Evolutionary conservation across 257 asterid genomes (phyloP).

Genomic region (Lavandula angustifolia): DNA sequence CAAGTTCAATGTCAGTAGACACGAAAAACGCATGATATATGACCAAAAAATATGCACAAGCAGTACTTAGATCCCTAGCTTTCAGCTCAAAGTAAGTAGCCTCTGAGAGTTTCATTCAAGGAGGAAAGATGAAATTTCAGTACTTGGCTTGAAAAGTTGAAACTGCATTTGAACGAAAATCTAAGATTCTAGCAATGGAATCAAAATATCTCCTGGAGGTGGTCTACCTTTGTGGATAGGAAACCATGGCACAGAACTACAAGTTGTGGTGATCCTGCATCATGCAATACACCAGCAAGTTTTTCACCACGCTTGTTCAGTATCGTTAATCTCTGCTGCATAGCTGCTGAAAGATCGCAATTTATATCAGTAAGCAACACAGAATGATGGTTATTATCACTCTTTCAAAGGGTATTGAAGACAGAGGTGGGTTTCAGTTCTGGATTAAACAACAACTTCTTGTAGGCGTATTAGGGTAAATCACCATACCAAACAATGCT

Average conservation of each 20-base stretch:
- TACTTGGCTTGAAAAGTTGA: slow-evolving; percentile 9
- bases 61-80: not conserved
- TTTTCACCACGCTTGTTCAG: slow-evolving; percentile 50
- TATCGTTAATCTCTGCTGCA: slow-evolving; percentile 44
- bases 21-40: not conserved
- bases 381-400: not conserved
- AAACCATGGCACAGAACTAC: slow-evolving; percentile 55
- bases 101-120: not conserved
- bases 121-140: not conserved
- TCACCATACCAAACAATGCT: not conserved
- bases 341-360: slow-evolving; percentile 33
- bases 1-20: not conserved
- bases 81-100: not conserved
- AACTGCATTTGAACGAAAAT: slow-evolving; percentile 3
- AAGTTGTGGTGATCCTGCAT: slow-evolving; percentile 41
- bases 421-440: not conserved
- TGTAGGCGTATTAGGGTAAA: not conserved
- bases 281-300: slow-evolving; percentile 55
- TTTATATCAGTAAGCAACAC: slow-evolving; percentile 20
- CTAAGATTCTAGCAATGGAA: not conserved
- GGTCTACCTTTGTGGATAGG: slow-evolving; percentile 43
- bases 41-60: not conserved
- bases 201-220: not conserved
- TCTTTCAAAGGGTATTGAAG: not conserved
- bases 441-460: not conserved